Evolutionary conservation across 495 filamentous ascomycete species (phyloP), one percentile per base, ranked within the genome.

Genomic region (Aspergillus olivimuriae): DNA sequence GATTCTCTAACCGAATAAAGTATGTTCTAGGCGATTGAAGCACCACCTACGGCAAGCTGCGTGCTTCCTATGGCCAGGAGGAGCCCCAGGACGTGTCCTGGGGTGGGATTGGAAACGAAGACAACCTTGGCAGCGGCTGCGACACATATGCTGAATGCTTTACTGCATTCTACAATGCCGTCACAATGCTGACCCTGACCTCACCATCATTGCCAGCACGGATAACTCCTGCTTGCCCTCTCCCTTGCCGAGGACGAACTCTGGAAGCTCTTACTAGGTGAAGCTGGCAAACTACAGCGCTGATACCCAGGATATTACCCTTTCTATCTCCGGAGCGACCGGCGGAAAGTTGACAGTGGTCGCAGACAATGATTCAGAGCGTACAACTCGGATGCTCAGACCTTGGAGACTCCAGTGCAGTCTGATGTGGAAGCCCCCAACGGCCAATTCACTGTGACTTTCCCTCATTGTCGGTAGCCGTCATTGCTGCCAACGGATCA

Each of bases 31-130:
- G 82, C 28, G 65, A 70, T 41, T 58, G 60, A 9, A 59, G 61
- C 17, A 79, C 78, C 7, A 66, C 59, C 14, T 84, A 75, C 63
- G 82, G 82, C 20, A 66, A 73, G 7, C 53, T 75, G 8, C 74
- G 82, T 28, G 77, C 75, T 11, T 47, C 62, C 8, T 65, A 80
- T 7, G 82, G 81, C 9, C 70, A 81, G 43, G 62, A 71, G 2
- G 63, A 77, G 24, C 80, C 82, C 4, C 84, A 72, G 62, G 63
- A 51, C 16, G 61, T 84, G 40, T 69, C 68, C 39, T 80, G 74
- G 41, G 77, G 83, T 24, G 81, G 83, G 53, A 70, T 85, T 50
- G 82, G 82, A 19, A 84, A 84, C 48, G 80, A 85, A 53, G 81
- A 84, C 41, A 61, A 57, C 39, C 57, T 72, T n/a, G 52, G 49